Conservation (phyloP, 169 alveolate species). For the Plasmodium knowlesi region DNA sequence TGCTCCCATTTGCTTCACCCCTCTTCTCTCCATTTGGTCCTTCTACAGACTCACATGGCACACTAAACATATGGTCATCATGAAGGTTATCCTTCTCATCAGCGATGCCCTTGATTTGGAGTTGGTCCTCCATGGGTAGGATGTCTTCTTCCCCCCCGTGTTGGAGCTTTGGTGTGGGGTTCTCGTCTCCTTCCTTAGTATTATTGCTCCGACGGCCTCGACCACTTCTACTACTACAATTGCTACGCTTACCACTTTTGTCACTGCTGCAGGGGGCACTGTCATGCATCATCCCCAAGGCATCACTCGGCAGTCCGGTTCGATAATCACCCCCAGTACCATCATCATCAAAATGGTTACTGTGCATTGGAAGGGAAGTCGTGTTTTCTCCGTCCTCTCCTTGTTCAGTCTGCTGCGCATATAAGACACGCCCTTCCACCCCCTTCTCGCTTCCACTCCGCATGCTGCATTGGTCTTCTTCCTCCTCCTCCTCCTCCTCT, state of each 20-base stretch:
- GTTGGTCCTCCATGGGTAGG: not conserved
- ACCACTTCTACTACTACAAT: not conserved
- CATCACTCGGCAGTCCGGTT: not conserved
- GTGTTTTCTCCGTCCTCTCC: not conserved
- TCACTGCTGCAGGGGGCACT: not conserved
- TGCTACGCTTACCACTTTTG: not conserved
- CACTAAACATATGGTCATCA: not conserved
- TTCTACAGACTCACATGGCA: not conserved
- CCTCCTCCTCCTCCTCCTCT: not conserved
- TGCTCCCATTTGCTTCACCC: not conserved
- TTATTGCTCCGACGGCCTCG: not conserved
- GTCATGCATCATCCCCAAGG: not conserved
- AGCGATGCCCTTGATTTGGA: not conserved
- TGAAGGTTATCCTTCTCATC: not conserved
- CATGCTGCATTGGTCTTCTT: too few species aligned
- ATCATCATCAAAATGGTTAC: not conserved
- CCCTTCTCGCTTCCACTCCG: not conserved
- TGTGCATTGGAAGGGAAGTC: not conserved
- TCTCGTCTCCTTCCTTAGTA: not conserved
- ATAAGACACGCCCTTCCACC: not conserved
- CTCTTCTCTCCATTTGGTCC: not conserved
- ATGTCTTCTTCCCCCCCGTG: too few species aligned
- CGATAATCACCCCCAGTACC: not conserved
- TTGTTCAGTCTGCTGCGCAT: not conserved
- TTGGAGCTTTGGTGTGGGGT: not conserved